Conservation (phyloP, 805 yeast genomes). For the Tetrapisispora nanseiensis region DNA sequence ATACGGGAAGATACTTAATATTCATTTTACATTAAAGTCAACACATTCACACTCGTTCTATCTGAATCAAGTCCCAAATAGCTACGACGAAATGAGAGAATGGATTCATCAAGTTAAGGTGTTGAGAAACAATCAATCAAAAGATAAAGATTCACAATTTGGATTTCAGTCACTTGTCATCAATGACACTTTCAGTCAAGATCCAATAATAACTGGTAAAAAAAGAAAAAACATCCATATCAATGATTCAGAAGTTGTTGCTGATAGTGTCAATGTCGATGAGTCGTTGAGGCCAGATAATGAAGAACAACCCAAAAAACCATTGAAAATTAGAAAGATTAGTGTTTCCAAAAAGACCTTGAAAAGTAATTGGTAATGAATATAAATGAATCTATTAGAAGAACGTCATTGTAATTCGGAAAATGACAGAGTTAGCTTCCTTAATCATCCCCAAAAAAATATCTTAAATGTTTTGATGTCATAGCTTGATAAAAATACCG, state of each 20-base stretch:
- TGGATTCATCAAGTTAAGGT: conserved; percentile 15
- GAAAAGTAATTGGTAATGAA: conserved; percentile 21
- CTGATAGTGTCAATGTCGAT: neutral
- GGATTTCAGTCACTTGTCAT: conserved; percentile 14
- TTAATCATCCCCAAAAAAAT: no score
- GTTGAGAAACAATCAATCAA: conserved; percentile 4
- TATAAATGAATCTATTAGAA: neutral
- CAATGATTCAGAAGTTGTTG: conserved; percentile 12
- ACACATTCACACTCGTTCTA: conserved; percentile 15
- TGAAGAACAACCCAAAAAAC: conserved; percentile 3
- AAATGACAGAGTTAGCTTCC: no score
- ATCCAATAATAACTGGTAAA: conserved; percentile 6
- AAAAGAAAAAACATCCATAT: conserved; percentile 18
- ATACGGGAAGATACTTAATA: conserved; percentile 6
- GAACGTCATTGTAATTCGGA: no score
- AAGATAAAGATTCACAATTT: conserved; percentile 11
- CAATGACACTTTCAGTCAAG: conserved; percentile 11
- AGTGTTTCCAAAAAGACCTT: conserved; percentile 27
- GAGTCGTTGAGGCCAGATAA: neutral
- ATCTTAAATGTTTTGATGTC: no score
- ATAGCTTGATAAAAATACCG: neutral
- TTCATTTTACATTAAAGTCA: conserved; percentile 15
- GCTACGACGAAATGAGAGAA: conserved; percentile 11
- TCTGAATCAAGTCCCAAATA: conserved; percentile 11
- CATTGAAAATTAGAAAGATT: conserved; percentile 22